Conservation (phyloP, 78 protist genomes). For the Neovahlkampfia damariscottae region DNA sequence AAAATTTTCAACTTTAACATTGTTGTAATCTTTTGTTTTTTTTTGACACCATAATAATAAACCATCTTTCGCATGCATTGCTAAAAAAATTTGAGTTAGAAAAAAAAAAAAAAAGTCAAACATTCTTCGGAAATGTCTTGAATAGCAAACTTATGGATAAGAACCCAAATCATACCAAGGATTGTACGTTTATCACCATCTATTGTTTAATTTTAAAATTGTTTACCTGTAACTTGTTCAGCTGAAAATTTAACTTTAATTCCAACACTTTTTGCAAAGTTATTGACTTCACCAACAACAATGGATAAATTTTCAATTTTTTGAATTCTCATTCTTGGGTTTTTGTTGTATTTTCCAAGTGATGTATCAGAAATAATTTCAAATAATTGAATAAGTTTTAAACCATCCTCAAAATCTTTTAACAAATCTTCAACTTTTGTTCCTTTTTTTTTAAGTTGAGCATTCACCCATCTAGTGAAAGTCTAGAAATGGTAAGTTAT, state of each 20-base stretch:
- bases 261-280: background rate
- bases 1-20: conserved; percentile 24
- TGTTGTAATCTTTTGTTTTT: conserved; percentile 28
- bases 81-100: no score
- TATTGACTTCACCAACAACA: conserved; percentile 1
- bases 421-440: conserved; percentile 47
- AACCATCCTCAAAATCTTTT: conserved; percentile 57
- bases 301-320: conserved; percentile 20
- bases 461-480: conserved; percentile 75
- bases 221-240: conserved; percentile 47
- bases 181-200: conserved; percentile 33
- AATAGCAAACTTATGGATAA: conserved; percentile 45
- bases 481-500: conserved; percentile 34
- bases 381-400: conserved; percentile 45
- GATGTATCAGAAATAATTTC: conserved; percentile 49
- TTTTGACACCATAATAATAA: conserved; percentile 65
- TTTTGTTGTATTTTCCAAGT: conserved; percentile 5
- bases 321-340: conserved; percentile 15
- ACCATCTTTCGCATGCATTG: conserved; percentile 62
- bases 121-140: conserved; percentile 50
- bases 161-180: conserved; percentile 55
- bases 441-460: conserved; percentile 48
- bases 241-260: conserved; percentile 20
- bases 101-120: no score
- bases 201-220: no score